Conservation (phyloP, 768 basidiomycete species). For the Rhizopogon sp. region DNA sequence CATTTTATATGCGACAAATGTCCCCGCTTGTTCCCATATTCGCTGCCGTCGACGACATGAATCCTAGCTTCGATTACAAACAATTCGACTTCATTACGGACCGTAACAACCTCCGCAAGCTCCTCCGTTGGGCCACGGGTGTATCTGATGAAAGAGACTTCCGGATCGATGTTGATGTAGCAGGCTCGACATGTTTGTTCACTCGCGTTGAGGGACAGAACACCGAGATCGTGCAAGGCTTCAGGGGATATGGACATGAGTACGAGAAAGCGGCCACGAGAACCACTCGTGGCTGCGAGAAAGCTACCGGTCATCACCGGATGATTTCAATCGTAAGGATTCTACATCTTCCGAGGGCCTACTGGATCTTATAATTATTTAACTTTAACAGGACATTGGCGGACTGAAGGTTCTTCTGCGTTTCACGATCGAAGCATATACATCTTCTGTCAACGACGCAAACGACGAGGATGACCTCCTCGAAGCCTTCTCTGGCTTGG, state of each 20-base stretch:
- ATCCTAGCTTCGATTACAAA: conserved; percentile 19
- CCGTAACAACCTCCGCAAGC: conserved; percentile 60
- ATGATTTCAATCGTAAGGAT: conserved; percentile 56
- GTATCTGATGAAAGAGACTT: conserved; percentile 36
- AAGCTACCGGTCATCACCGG: conserved; percentile 54
- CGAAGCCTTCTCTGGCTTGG: conserved; percentile 19
- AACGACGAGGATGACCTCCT: conserved; percentile 17
- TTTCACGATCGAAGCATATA: conserved; percentile 48
- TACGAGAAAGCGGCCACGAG: conserved; percentile 56
- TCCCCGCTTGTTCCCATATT: conserved; percentile 51
- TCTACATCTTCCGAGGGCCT: background rate
- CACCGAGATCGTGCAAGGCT: conserved; percentile 11
- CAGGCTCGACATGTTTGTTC: conserved; percentile 56
- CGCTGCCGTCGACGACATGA: conserved; percentile 46
- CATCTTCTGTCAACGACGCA: conserved; percentile 8
- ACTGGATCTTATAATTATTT: background rate
- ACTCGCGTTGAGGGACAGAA: conserved; percentile 47
- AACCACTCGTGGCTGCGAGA: conserved; percentile 43
- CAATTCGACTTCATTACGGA: conserved; percentile 52
- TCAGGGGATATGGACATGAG: conserved; percentile 48
- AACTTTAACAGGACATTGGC: conserved; percentile 42
- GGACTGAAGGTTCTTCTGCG: conserved; percentile 55
- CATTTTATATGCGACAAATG: conserved; percentile 33
- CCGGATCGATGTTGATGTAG: conserved; percentile 65
- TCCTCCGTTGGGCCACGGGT: conserved; percentile 51